These are phyloP conservation scores for Geotrichum restrictum DNA, from an alignment of 1,139 yeast species.

Conservation along the genomic window DNA sequence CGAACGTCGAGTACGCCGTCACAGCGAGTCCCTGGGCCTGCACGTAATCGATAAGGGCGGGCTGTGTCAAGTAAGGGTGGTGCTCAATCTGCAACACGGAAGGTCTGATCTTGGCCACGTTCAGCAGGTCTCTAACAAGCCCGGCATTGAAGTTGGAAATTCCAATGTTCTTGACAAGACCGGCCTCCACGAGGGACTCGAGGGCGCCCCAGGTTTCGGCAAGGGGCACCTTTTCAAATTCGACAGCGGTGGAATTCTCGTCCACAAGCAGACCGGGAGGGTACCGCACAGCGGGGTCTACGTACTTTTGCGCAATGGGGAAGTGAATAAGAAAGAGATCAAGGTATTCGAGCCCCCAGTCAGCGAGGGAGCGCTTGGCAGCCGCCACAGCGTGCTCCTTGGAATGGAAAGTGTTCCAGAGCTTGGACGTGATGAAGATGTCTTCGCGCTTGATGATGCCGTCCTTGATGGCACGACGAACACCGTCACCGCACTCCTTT, in stretches of 20 bases:
- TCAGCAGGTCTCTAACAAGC: constrained; percentile 66
- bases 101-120: constrained; percentile 70
- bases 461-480: constrained; percentile 40
- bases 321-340: constrained; percentile 64
- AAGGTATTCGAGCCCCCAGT: constrained; percentile 56
- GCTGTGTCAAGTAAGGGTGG: constrained; percentile 86
- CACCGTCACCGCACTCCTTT: constrained; percentile 43
- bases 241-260: constrained; percentile 47
- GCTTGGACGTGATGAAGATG: constrained; percentile 44
- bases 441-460: constrained; percentile 43
- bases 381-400: constrained; percentile 46
- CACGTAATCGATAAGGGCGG: constrained; percentile 58
- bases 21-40: constrained; percentile 60
- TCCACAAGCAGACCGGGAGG: constrained; percentile 69
- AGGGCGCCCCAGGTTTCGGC: constrained; percentile 73
- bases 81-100: constrained; percentile 85
- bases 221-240: constrained; percentile 66
- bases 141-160: constrained; percentile 79
- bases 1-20: constrained; percentile 73
- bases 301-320: constrained; percentile 53
- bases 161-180: constrained; percentile 74
- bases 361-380: constrained; percentile 49
- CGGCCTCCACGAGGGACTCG: constrained; percentile 58
- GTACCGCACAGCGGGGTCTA: constrained; percentile 58
- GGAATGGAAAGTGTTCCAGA: constrained; percentile 45